These are phyloP conservation scores for Persicaria maculosa DNA, from an alignment of 148 eudicot species.

Conservation along the genomic window DNA sequence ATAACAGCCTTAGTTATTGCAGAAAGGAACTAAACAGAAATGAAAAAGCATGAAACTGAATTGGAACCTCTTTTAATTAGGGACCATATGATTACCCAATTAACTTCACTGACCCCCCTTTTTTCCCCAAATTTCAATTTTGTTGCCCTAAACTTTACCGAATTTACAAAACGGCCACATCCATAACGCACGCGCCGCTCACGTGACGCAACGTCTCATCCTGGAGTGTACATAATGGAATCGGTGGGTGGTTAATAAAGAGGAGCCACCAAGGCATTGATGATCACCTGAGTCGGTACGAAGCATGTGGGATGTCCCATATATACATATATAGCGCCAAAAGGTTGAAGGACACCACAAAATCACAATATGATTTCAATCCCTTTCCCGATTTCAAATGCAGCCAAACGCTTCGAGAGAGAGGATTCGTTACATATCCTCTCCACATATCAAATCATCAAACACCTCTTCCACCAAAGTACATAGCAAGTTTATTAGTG, in stretches of 20 bases:
- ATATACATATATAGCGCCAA: not conserved
- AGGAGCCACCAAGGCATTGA: not conserved
- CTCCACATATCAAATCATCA: not conserved
- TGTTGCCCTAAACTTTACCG: not conserved
- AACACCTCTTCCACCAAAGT: not conserved
- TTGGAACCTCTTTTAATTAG: not conserved
- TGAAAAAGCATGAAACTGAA: not conserved
- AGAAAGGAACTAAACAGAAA: not conserved
- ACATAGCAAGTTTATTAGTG: not conserved
- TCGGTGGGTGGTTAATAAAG: not conserved
- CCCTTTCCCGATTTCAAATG: not conserved
- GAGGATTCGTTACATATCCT: not conserved
- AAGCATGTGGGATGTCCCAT: not conserved
- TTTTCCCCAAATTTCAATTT: not conserved
- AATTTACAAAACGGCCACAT: not conserved
- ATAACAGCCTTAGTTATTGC: no score
- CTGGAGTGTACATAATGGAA: not conserved
- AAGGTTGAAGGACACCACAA: not conserved
- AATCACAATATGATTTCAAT: not conserved
- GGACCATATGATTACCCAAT: conserved; percentile 6
- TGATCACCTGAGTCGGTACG: not conserved
- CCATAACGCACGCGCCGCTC: not conserved
- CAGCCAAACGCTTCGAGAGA: not conserved
- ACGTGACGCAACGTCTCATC: not conserved
- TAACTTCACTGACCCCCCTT: not conserved